A percentile compares a stretch with the other conserved stretches of the same genome.
These are phyloP conservation scores for Suillus placidus DNA, from an alignment of 768 basidiomycete genomes.

Conservation along the genomic window DNA sequence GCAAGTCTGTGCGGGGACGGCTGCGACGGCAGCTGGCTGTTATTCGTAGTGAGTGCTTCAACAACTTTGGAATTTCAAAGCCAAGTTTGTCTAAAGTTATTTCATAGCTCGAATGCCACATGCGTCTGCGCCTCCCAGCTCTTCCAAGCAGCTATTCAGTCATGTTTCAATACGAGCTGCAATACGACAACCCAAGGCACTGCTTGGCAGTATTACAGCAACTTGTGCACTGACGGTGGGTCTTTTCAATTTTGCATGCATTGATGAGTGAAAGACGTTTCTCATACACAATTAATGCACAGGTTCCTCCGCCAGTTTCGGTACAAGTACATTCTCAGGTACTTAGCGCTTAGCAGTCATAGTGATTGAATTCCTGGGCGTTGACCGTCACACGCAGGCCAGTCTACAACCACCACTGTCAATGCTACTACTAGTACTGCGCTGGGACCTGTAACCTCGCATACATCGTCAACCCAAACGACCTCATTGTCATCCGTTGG, in stretches of 20 bases:
- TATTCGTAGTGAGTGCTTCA: not conserved
- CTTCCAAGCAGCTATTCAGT: constrained; percentile 3
- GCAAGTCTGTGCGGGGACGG: not conserved
- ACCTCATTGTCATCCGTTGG: not conserved
- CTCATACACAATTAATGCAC: not conserved
- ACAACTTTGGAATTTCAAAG: not conserved
- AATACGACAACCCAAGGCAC: not conserved
- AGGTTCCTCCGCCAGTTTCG: not conserved
- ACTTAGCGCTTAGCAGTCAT: not conserved
- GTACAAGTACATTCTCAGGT: constrained; percentile 3
- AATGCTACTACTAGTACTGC: not conserved
- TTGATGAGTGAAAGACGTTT: not conserved
- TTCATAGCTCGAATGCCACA: constrained; percentile 2
- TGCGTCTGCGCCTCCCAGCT: not conserved
- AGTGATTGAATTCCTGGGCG: not conserved
- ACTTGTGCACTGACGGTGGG: constrained; percentile 1
- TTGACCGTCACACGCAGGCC: not conserved
- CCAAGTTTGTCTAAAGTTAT: not conserved
- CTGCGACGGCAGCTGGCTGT: constrained; percentile 2
- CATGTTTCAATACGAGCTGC: not conserved
- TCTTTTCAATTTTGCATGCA: not conserved
- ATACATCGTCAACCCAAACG: not conserved
- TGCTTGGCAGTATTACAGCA: constrained; percentile 1
- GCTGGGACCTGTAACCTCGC: not conserved
- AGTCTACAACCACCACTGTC: not conserved